phyloP scores from a whole-genome alignment of 2,329 filamentous ascomycete genomes.

The Trichoderma sp. region DNA sequence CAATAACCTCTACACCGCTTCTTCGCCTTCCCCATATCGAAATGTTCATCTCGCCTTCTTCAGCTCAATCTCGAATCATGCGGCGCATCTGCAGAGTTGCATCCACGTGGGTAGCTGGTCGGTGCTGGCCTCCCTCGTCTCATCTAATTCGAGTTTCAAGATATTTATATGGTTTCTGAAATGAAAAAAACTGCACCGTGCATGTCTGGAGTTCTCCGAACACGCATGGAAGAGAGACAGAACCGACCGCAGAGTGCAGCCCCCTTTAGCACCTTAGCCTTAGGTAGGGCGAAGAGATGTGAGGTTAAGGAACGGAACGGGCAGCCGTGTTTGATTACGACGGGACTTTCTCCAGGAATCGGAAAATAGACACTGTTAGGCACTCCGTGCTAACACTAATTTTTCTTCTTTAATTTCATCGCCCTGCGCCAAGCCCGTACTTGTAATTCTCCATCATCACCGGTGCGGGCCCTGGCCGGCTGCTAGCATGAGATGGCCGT shows the following conservation, averaged over 20 bases:
- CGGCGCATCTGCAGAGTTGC: background rate
- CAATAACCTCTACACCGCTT: background rate
- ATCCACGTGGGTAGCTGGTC: constrained; percentile 2
- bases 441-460: background rate
- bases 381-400: background rate
- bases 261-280: background rate
- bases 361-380: background rate
- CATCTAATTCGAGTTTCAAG: background rate
- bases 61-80: background rate
- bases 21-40: background rate
- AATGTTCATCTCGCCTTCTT: background rate
- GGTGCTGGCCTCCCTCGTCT: background rate
- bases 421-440: background rate
- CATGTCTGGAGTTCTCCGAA: background rate
- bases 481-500: background rate
- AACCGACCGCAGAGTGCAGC: background rate
- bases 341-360: background rate
- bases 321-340: background rate
- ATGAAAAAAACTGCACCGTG: background rate
- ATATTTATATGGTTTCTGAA: background rate
- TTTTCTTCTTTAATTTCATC: background rate
- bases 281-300: background rate
- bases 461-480: background rate
- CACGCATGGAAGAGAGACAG: background rate
- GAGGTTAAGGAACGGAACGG: background rate